These are phyloP conservation scores for Debaryomyces coudertii DNA, from an alignment of 1,139 yeast species.

Conservation along the genomic window DNA sequence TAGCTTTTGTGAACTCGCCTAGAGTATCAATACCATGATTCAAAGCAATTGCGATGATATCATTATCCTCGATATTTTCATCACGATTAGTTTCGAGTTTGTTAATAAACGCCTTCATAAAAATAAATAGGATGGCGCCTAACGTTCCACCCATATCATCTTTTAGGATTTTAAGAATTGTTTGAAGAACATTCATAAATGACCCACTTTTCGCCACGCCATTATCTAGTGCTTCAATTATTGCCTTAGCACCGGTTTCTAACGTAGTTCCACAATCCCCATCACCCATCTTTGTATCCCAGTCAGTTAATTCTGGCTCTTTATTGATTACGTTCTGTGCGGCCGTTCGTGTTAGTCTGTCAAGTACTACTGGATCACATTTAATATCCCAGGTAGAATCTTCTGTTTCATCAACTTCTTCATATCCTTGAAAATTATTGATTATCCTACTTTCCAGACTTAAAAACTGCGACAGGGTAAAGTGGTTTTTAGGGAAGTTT, in stretches of 20 bases:
- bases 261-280: slow-evolving; percentile 90
- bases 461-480: background rate
- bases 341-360: slow-evolving; percentile 35
- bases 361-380: slow-evolving; percentile 34
- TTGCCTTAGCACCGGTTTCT: slow-evolving; percentile 47
- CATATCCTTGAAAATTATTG: slow-evolving; percentile 35
- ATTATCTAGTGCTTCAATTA: slow-evolving; percentile 35
- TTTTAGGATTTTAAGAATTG: slow-evolving; percentile 43
- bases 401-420: slow-evolving; percentile 26
- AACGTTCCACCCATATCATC: slow-evolving; percentile 60
- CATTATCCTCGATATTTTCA: slow-evolving; percentile 16
- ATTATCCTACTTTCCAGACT: slow-evolving; percentile 31
- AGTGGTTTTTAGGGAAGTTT: slow-evolving; percentile 51
- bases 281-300: slow-evolving; percentile 82
- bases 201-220: slow-evolving; percentile 20
- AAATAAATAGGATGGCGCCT: slow-evolving; percentile 53
- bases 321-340: slow-evolving; percentile 45
- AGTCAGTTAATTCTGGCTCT: slow-evolving; percentile 74
- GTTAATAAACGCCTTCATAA: slow-evolving; percentile 45
- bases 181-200: slow-evolving; percentile 32
- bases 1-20: slow-evolving; percentile 48
- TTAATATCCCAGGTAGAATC: slow-evolving; percentile 29
- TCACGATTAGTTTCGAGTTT: slow-evolving; percentile 27
- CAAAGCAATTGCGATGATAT: slow-evolving; percentile 33
- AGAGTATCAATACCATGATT: slow-evolving; percentile 36